Evolutionary conservation across 139 green algal species (phyloP).

Genomic region (Chlamydomonas urium): DNA sequence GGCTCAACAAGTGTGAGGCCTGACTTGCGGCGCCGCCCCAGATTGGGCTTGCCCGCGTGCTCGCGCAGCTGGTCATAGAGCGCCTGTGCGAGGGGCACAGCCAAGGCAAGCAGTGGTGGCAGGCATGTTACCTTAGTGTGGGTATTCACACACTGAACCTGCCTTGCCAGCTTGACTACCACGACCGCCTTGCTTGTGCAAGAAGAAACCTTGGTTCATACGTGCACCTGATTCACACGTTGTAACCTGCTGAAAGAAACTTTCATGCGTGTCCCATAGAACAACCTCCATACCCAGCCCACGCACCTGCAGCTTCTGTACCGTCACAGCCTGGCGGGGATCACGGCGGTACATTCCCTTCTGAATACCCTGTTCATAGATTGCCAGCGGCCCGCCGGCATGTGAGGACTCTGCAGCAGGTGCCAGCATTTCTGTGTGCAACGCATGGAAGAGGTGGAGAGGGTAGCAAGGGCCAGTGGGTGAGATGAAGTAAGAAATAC

Average conservation of each 20-base stretch:
- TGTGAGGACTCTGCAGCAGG: no score
- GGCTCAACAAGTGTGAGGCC: constrained; percentile 48
- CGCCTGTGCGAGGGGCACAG: neutral
- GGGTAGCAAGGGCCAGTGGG: no score
- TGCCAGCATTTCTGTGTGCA: no score
- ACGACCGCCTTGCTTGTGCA: neutral
- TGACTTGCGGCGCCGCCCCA: constrained; percentile 6
- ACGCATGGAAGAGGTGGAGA: no score
- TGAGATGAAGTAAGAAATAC: no score
- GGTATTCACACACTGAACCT: neutral
- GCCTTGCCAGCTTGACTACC: no score
- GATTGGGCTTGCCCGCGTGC: neutral
- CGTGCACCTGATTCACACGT: neutral
- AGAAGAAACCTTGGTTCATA: neutral
- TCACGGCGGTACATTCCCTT: constrained; percentile 57
- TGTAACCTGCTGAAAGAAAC: neutral
- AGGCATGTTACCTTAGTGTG: neutral
- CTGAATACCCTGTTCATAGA: constrained; percentile 45
- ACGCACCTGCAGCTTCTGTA: constrained; percentile 60
- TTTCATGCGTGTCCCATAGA: neutral
- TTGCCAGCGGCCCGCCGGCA: constrained; percentile 42
- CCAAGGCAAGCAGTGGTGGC: no score
- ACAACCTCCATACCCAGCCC: neutral
- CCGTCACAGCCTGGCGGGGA: constrained; percentile 64
- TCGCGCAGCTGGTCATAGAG: neutral